A percentile compares a stretch with the other conserved stretches of the same genome.
These are phyloP conservation scores for Calonectria ilicicola DNA, from an alignment of 2,329 filamentous ascomycete species.

Conservation along the genomic window DNA sequence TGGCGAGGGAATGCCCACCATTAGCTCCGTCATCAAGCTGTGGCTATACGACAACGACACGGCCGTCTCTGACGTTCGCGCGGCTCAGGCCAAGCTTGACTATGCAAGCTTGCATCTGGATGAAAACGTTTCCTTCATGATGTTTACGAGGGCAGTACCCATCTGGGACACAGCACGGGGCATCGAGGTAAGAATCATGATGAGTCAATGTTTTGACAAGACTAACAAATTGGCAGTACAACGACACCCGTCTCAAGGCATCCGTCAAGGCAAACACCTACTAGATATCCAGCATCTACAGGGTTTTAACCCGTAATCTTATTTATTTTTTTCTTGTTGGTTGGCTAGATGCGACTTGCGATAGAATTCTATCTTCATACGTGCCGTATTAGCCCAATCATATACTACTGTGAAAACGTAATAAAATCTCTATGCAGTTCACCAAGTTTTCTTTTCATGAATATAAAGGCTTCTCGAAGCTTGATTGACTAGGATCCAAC, in stretches of 20 bases:
- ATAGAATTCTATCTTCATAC: not conserved
- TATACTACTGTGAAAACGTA: no score
- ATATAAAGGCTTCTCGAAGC: no score
- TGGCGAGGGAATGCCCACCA: not conserved
- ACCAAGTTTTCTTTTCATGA: no score
- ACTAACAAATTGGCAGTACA: not conserved
- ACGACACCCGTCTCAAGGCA: not conserved
- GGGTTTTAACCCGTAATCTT: not conserved
- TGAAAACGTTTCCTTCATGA: not conserved
- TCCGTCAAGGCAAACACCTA: not conserved
- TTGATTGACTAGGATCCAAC: no score
- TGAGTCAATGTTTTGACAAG: not conserved
- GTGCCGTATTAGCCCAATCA: no score
- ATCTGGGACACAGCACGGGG: constrained; percentile 4
- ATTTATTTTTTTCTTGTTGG: no score
- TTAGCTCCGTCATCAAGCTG: constrained; percentile 10
- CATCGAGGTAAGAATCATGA: not conserved
- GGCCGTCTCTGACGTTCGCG: not conserved
- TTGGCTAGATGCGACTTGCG: not conserved
- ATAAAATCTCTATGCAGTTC: no score
- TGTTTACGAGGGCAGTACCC: not conserved
- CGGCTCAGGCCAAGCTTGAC: not conserved
- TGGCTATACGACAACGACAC: not conserved
- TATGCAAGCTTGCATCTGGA: not conserved
- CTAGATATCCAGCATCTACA: not conserved